Evolutionary conservation across 2,329 filamentous ascomycete species (phyloP), one percentile per base, ranked within the genome.

Genomic region (Aureobasidium namibiae): DNA sequence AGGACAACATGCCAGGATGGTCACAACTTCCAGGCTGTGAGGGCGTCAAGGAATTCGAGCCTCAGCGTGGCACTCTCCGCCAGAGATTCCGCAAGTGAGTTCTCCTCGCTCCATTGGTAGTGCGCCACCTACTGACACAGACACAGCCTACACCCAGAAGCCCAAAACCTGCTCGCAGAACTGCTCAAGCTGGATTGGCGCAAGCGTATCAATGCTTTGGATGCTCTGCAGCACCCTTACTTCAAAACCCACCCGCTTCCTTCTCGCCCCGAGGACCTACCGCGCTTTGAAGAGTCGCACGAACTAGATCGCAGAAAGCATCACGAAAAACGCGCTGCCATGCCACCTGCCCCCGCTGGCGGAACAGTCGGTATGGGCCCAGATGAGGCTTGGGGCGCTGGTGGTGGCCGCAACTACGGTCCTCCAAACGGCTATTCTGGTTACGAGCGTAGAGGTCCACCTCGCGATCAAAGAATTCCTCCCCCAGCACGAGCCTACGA

Each of bases 221-320:
- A 99, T 74, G 94, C 94, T 1, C 77, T 99, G 23, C 83, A 95
- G 63, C 94, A 99, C 68, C 85, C 90, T 1, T 99, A 96, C 73
- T 97, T 99, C 76, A 86, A 84, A 62, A 88, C 83, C 60, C 74
- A 82, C 1, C 94, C 94, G 4, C 78, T 88, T 4, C 94, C 94
- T 9, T 85, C 92, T 39, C 82, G 83, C 59, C 90, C 94, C 1
- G 86, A 88, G 63, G 91, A 97, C 53, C 82, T 99, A n/a, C 94
- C 94, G 2, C 82, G 78, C 16, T 97, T 96, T 68, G 90, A 95
- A 69, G 92, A 96, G 67, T 96, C 91, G 45, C 94, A 99, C 73
- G 94, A 99, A 73, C 79, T 97, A n/a, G 94, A 99, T 70, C 84
- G 92, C 53, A 85, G 91, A 70, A 95, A 92, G 73, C 92, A 91